Evolutionary conservation across 2,329 filamentous ascomycete species (phyloP), one percentile per base, ranked within the genome.

Genomic region (Blumeriella jaapii): DNA sequence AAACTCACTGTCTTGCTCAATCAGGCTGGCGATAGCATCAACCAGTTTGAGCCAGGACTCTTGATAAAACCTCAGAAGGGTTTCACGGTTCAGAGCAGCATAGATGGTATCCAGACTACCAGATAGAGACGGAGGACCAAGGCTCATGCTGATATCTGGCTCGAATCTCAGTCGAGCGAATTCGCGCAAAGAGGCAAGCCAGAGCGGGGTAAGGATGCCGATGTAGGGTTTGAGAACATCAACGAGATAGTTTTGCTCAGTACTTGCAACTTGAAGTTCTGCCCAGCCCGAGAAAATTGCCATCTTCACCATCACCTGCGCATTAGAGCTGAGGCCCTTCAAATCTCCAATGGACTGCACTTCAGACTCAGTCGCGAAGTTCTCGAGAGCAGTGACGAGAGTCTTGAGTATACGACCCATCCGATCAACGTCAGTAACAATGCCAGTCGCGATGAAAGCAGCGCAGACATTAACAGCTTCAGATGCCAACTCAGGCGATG

Each of bases 391-490:
- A 27, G 80, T 79, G 5, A 95, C 83, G 2, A 98, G 69, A 1
- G 93, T 81, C 61, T 95, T 96, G 38, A 98, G 69, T 34, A 98
- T 98, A 38, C 91, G 80, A 14, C 91, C 91, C 91, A 98, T 98
- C n/a, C 91, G 77, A 48, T 98, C 93, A 6, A 96, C 77, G 58
- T 96, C 91, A 0, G 86, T 95, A 6, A 98, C 91, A 36, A 98
- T 96, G 10, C 91, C 91, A 0, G 89, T 95, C 0, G 89, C 82
- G 52, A 98, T 93, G 59, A 98, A 98, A 1, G 83, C 86, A n/a
- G 89, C 91, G 53, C 91, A 98, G 5, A 98, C 91, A 51, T 93
- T 93, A 45, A 98, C 84, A 11, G 93, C 91, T 55, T 95, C 89
- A 0, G 91, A 87, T 6, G 91, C 93, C 11, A 98, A 67, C 57